phyloP scores from a whole-genome alignment of 73 alveolate species.

The Loxodes magnus region DNA sequence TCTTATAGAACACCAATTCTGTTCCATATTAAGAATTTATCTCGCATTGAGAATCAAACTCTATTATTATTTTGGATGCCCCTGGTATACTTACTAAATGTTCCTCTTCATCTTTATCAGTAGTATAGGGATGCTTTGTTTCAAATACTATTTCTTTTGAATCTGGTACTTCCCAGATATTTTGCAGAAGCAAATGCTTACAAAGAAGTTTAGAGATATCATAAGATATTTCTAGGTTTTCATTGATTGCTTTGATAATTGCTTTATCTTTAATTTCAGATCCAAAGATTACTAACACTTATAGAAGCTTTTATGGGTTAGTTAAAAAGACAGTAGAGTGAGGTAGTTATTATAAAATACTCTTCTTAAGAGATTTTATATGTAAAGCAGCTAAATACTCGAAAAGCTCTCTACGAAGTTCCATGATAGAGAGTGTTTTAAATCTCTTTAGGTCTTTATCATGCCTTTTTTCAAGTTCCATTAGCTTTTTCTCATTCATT shows the following conservation, averaged over 20 bases:
- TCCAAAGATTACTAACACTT: no score
- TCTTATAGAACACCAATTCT: no score
- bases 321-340: no score
- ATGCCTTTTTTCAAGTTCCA: no score
- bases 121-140: slow-evolving; percentile 9
- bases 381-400: no score
- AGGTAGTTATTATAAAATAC: no score
- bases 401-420: no score
- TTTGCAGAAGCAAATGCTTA: slow-evolving; percentile 4
- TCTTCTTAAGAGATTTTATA: no score
- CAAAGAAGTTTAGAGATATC: neutral
- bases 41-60: slow-evolving; percentile 6
- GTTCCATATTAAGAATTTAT: slow-evolving; percentile 7
- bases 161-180: slow-evolving; percentile 1
- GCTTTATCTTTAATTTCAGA: slow-evolving; percentile 2
- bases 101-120: slow-evolving; percentile 5
- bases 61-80: slow-evolving; percentile 8
- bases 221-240: neutral
- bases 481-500: no score
- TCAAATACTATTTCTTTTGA: slow-evolving; percentile 3
- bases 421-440: no score
- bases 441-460: no score
- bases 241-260: neutral
- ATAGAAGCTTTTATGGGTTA: slow-evolving; percentile 1
- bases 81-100: slow-evolving; percentile 11